Base-by-base conservation (phyloP, 495 filamentous ascomycete species). In the Hypoxylon trugodes region DNA sequence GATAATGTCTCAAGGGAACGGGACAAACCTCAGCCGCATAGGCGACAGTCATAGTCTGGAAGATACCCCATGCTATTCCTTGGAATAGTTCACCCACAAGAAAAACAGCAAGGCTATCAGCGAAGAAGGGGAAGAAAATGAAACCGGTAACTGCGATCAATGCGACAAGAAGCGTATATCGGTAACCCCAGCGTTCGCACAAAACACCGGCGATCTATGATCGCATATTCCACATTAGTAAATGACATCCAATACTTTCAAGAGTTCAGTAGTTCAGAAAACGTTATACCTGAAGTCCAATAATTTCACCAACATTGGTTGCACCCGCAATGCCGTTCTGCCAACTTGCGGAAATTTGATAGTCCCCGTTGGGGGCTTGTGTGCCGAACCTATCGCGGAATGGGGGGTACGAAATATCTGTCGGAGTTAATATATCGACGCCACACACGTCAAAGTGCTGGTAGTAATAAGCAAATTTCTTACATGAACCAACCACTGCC, bases 61-160 rank as follows among this genome's bases (percentile, higher is more conserved):
- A 86, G 45, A 84, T 74, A 49, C 89, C 90, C 87, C 87, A 91
- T 3, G 88, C 87, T 61, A 93, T 84, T 50, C 89, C 89, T 53
- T 86, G 85, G 43, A 93, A 78, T 28, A 92, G 82, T 69, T 89
- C 88, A 30, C 84, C 89, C 5, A 82, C 84, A 9, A 88, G 76
- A 25, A 93, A 80, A 6, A 86, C 70, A 33, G 83, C 71, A 32
- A 91, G 79, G 49, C 76, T 86, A 4, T 78, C 75, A 19, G 89
- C 86, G 33, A 89, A 89, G 79, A 88, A 85, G 2, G 77, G 74
- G 52, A 87, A 76, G 73, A 84, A 85, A 48, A 85, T 79, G 42
- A 84, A 79, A 0, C 69, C 75, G 12, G 76, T 79, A 37, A 82
- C 71, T 32, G 75, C 70, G 8, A 68, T 57, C 6, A 86, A 73